Conservation (phyloP, 2,329 filamentous ascomycete species). For the Hymenoscyphus occultus region DNA sequence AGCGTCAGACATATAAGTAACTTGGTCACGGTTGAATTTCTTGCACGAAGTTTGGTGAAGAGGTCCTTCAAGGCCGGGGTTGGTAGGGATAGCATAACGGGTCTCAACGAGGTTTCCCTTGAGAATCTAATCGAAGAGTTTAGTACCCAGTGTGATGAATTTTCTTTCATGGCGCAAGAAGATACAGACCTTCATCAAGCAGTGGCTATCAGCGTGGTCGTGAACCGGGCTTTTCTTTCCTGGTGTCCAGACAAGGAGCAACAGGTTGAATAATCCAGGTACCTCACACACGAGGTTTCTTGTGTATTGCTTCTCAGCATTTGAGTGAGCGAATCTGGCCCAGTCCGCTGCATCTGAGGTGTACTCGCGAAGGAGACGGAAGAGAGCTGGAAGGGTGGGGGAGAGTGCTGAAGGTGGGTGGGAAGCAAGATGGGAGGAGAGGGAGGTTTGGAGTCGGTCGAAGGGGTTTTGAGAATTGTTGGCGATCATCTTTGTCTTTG, state of each 20-base stretch:
- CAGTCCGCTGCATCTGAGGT: constrained; percentile 49
- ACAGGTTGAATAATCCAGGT: constrained; percentile 62
- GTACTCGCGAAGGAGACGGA: constrained; percentile 25
- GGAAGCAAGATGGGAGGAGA: constrained; percentile 5
- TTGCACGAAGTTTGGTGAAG: constrained; percentile 46
- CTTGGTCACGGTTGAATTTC: constrained; percentile 65
- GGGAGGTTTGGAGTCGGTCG: constrained; percentile 1
- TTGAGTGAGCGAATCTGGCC: constrained; percentile 69
- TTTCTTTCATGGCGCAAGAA: neutral
- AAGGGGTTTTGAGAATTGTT: neutral
- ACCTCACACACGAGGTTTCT: constrained; percentile 86
- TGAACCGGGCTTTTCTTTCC: constrained; percentile 82
- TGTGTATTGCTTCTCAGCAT: constrained; percentile 70
- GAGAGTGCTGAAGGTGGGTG: neutral
- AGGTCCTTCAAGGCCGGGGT: constrained; percentile 23
- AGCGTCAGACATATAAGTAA: constrained; percentile 89
- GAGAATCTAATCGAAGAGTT: constrained; percentile 48
- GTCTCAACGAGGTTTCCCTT: constrained; percentile 76
- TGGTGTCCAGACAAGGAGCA: constrained; percentile 86
- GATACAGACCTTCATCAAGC: constrained; percentile 72
- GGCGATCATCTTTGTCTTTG: neutral
- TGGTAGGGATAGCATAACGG: constrained; percentile 58
- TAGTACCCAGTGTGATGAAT: neutral
- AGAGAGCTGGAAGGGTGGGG: constrained; percentile 23
- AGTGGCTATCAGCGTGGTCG: constrained; percentile 85